These are phyloP conservation scores for Quercus tomentella DNA, from an alignment of 331 rosid genomes.

Conservation along the genomic window DNA sequence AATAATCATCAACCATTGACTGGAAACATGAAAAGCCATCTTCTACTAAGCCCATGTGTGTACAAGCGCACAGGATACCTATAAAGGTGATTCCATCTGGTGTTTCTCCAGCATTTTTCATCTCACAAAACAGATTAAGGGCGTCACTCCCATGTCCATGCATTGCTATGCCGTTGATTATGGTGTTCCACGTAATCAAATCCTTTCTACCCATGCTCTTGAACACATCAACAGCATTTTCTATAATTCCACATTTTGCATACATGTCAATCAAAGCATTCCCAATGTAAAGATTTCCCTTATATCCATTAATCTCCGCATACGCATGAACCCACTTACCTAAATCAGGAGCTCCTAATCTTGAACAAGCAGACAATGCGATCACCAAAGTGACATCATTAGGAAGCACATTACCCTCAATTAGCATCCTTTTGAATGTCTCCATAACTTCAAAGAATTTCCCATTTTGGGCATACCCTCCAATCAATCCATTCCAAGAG, in stretches of 20 bases:
- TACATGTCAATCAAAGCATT: conserved; percentile 57
- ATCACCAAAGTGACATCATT: conserved; percentile 40
- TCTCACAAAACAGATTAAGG: conserved; percentile 28
- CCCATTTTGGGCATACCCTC: conserved; percentile 32
- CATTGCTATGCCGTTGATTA: conserved; percentile 41
- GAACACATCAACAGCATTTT: conserved; percentile 34
- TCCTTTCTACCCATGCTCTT: conserved; percentile 36
- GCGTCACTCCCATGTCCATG: conserved; percentile 44
- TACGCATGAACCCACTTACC: conserved; percentile 49
- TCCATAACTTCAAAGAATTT: conserved; percentile 25
- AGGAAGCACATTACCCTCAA: conserved; percentile 32
- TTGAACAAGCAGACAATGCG: conserved; percentile 40
- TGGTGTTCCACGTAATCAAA: conserved; percentile 44
- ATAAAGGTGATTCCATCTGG: conserved; percentile 50
- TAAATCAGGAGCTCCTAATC: conserved; percentile 50
- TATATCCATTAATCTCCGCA: conserved; percentile 30
- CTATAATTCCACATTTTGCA: conserved; percentile 47
- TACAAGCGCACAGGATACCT: conserved; percentile 40
- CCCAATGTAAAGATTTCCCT: conserved; percentile 31
- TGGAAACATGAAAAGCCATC: conserved; percentile 39
- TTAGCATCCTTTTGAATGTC: conserved; percentile 45
- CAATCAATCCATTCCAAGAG: conserved; percentile 51
- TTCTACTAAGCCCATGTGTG: conserved; percentile 45
- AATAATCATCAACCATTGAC: conserved; percentile 32
- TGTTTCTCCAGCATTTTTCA: conserved; percentile 34